A percentile compares a stretch with the other conserved stretches of the same genome.
phyloP scores from a whole-genome alignment of 2,329 filamentous ascomycete genomes.

The Emericellopsis atlantica region DNA sequence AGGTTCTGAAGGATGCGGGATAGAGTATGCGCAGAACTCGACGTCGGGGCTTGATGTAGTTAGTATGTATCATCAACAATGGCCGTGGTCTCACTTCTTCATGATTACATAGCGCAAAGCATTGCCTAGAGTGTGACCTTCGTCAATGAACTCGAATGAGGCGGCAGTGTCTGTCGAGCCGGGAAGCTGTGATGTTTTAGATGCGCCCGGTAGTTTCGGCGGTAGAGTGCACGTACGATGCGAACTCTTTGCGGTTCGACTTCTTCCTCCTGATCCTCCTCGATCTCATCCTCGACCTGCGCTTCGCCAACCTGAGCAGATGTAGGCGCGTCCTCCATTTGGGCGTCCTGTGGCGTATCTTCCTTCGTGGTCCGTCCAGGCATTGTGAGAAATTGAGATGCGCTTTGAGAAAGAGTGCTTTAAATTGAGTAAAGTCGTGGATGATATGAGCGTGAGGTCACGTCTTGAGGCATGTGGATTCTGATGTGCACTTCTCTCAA shows the following conservation, averaged over 20 bases:
- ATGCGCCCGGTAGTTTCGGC: not conserved
- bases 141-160: conserved; percentile 86
- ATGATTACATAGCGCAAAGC: conserved; percentile 90
- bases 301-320: conserved; percentile 20
- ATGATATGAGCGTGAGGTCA: not conserved
- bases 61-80: conserved; percentile 1
- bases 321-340: conserved; percentile 31
- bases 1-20: conserved; percentile 87
- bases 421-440: no score
- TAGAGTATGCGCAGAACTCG: conserved; percentile 96
- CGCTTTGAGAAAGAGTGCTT: no score
- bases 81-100: conserved; percentile 67
- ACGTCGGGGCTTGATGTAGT: conserved; percentile 64
- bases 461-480: no score
- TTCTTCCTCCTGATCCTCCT: conserved; percentile 33
- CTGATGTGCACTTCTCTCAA: no score
- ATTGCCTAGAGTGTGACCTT: conserved; percentile 94
- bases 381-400: conserved; percentile 13
- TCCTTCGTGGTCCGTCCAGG: conserved; percentile 23
- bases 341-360: conserved; percentile 18
- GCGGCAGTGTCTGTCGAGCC: conserved; percentile 79
- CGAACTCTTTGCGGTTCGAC: conserved; percentile 43
- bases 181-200: conserved; percentile 50
- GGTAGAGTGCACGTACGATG: conserved; percentile 33
- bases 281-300: conserved; percentile 15